These are phyloP conservation scores for Saturnispora sanitii DNA, from an alignment of 805 yeast genomes.

Conservation along the genomic window DNA sequence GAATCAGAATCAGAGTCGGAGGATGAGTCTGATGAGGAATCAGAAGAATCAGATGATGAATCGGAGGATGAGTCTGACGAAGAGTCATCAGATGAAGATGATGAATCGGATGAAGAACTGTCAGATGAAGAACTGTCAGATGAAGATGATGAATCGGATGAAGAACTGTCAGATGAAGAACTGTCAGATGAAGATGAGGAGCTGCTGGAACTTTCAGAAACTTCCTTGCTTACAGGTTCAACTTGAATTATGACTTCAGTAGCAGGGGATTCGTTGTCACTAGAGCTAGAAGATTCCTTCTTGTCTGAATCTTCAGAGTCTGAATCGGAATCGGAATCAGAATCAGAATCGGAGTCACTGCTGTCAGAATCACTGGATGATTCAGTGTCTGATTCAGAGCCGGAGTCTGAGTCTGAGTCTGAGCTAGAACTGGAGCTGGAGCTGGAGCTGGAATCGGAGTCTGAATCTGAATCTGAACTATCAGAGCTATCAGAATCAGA, in stretches of 20 bases:
- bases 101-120: no score
- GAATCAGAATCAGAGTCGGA: conserved; percentile 10
- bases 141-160: conserved; percentile 6
- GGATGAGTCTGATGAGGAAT: conserved; percentile 4
- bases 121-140: no score
- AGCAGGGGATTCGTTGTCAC: neutral
- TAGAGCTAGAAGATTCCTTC: conserved; percentile 11
- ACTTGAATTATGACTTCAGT: neutral
- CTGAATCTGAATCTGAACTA: neutral
- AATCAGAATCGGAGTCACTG: conserved; percentile 10
- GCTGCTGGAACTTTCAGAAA: conserved; percentile 18
- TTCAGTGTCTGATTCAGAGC: conserved; percentile 14
- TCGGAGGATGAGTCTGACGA: neutral
- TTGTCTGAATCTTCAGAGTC: conserved; percentile 21
- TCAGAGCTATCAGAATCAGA: no score
- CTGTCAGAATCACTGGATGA: conserved; percentile 8
- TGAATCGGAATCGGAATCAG: conserved; percentile 9
- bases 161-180: conserved; percentile 1
- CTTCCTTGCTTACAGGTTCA: neutral
- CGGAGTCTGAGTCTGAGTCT: conserved; percentile 8
- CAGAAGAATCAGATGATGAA: conserved; percentile 3
- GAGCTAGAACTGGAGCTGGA: neutral
- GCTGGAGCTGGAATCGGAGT: neutral
- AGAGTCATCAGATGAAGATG: conserved; percentile 10
- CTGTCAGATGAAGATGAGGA: neutral